These are phyloP conservation scores for Sonneratia alba DNA, from an alignment of 345 rosid species.

Conservation along the genomic window DNA sequence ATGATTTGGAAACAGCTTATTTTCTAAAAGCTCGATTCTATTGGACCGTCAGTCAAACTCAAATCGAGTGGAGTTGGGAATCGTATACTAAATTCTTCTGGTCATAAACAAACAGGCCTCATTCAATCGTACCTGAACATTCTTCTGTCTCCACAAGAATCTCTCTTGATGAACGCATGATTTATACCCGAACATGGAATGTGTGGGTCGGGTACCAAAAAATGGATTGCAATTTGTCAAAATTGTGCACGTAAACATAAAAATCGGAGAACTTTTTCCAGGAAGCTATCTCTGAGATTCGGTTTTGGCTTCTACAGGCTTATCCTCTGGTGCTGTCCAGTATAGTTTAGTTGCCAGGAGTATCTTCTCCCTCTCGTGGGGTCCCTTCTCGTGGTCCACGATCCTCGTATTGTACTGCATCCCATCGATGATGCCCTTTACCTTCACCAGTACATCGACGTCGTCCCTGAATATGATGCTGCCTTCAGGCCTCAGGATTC, in stretches of 20 bases:
- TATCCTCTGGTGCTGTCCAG: constrained; percentile 44
- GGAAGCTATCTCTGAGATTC: neutral
- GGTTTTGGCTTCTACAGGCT: neutral
- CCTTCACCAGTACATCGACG: constrained; percentile 52
- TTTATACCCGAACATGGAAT: neutral
- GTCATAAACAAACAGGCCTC: neutral
- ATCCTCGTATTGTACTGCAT: constrained; percentile 81
- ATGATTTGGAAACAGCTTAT: neutral
- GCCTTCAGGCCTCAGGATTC: constrained; percentile 79
- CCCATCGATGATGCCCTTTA: constrained; percentile 45
- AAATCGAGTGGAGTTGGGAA: neutral
- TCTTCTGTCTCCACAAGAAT: neutral
- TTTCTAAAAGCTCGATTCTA: neutral
- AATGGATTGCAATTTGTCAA: neutral
- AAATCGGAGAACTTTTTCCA: neutral
- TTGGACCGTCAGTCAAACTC: neutral
- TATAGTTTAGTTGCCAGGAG: constrained; percentile 67
- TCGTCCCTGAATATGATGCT: constrained; percentile 83
- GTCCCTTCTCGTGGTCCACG: constrained; percentile 69
- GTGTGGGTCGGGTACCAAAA: neutral
- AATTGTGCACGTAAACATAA: neutral
- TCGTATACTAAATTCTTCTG: neutral
- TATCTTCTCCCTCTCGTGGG: constrained; percentile 66
- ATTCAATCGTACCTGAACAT: neutral
- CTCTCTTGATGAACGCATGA: neutral